These are phyloP conservation scores for Coffea eugenioides DNA, from an alignment of 257 asterid species.

Conservation along the genomic window DNA sequence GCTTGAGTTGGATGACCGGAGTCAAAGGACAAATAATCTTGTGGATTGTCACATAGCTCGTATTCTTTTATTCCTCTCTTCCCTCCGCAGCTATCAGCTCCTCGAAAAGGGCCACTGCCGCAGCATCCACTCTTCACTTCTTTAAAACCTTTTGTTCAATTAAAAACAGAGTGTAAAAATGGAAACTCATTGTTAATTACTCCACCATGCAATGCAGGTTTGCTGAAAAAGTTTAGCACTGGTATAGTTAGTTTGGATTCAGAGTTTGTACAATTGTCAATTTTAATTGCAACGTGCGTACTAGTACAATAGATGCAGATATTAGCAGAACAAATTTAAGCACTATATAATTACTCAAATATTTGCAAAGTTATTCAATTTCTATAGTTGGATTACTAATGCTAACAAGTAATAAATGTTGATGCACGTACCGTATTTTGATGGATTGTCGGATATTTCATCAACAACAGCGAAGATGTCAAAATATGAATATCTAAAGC, in stretches of 20 bases:
- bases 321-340: too few species aligned
- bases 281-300: too few species aligned
- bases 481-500: conserved; percentile 22
- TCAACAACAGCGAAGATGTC: conserved; percentile 14
- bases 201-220: not conserved
- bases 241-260: too few species aligned
- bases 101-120: conserved; percentile 51
- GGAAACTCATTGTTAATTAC: not conserved
- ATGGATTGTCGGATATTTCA: conserved; percentile 19
- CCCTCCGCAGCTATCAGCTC: conserved; percentile 52
- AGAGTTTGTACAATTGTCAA: too few species aligned
- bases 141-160: conserved; percentile 39
- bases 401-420: too few species aligned
- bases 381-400: too few species aligned
- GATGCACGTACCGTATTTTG: conserved; percentile 19
- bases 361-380: too few species aligned
- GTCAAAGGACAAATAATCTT: conserved; percentile 45
- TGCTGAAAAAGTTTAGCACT: not conserved
- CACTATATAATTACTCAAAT: too few species aligned
- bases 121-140: conserved; percentile 56
- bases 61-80: conserved; percentile 37
- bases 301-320: too few species aligned
- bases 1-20: conserved; percentile 43
- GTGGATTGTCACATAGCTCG: conserved; percentile 41
- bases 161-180: not conserved